phyloP scores from a whole-genome alignment of 129 eudicot genomes.

The Rutidosis leptorrhynchoides region DNA sequence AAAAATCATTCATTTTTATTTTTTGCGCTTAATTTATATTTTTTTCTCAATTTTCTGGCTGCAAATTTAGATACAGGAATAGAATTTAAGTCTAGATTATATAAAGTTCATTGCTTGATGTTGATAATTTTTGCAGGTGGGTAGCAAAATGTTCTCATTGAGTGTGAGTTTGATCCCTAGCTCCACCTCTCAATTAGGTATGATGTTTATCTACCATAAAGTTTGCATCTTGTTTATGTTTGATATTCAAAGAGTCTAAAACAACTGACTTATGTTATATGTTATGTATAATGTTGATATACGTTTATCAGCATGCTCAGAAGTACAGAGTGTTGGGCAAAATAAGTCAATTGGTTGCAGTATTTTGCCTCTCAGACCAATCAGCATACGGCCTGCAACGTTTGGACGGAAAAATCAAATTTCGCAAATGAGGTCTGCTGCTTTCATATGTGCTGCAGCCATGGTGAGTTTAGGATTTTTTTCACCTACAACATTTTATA shows the following conservation, averaged over 20 bases:
- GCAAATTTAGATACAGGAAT: not conserved
- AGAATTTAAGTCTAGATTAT: not conserved
- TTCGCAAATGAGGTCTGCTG: conserved; percentile 34
- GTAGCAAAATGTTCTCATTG: conserved; percentile 40
- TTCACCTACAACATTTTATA: conserved; percentile 1
- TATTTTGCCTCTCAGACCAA: conserved; percentile 32
- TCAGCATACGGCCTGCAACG: conserved; percentile 29
- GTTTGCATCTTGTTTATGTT: conserved; percentile 11
- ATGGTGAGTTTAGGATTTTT: conserved; percentile 50
- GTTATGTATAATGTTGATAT: conserved; percentile 14
- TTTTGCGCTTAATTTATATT: not conserved
- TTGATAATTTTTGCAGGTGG: conserved; percentile 16
- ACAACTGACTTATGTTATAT: conserved; percentile 12
- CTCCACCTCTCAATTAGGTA: conserved; percentile 45
- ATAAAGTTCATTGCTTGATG: conserved; percentile 5
- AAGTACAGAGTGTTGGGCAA: conserved; percentile 31
- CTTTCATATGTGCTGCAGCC: conserved; percentile 61
- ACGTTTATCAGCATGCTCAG: conserved; percentile 37
- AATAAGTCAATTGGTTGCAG: conserved; percentile 25
- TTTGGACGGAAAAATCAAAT: conserved; percentile 24
- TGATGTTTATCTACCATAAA: conserved; percentile 13
- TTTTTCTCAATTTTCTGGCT: not conserved
- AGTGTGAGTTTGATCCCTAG: conserved; percentile 37
- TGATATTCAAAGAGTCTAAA: not conserved
- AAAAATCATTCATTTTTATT: not conserved